Evolutionary conservation across 2,329 filamentous ascomycete genomes (phyloP).

Genomic region (Aspergillus sp.): DNA sequence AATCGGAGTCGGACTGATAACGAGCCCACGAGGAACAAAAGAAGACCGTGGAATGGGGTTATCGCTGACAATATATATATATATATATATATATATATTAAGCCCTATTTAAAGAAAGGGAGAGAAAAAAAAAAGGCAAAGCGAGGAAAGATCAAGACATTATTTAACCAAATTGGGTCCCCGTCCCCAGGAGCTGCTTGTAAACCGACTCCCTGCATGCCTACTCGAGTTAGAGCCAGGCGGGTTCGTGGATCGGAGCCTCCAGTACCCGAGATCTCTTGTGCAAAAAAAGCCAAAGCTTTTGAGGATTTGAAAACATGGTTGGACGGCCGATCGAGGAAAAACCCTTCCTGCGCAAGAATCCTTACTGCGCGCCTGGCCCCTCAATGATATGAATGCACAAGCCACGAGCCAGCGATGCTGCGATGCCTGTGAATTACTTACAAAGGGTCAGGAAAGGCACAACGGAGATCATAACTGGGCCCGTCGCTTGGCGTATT

Average conservation of each 20-base stretch:
- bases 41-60: background rate
- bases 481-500: no score
- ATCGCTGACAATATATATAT: background rate
- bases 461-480: no score
- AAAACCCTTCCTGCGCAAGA: background rate
- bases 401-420: no score
- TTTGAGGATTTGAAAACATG: background rate
- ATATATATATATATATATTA: background rate
- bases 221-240: background rate
- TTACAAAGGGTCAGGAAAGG: no score
- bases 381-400: no score
- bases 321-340: background rate
- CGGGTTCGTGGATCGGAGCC: slow-evolving; percentile 1
- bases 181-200: no score
- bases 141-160: background rate
- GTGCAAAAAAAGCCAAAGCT: slow-evolving; percentile 5
- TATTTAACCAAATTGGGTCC: background rate
- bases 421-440: no score
- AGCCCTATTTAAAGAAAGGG: background rate
- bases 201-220: background rate
- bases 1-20: background rate
- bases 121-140: background rate
- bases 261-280: slow-evolving; percentile 8
- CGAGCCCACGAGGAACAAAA: background rate
- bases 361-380: no score